Percentiles rank a stretch among this genome's conserved stretches.
phyloP scores from a whole-genome alignment of 192 early-diverging fungal species.

The Umbelopsis sp. region DNA sequence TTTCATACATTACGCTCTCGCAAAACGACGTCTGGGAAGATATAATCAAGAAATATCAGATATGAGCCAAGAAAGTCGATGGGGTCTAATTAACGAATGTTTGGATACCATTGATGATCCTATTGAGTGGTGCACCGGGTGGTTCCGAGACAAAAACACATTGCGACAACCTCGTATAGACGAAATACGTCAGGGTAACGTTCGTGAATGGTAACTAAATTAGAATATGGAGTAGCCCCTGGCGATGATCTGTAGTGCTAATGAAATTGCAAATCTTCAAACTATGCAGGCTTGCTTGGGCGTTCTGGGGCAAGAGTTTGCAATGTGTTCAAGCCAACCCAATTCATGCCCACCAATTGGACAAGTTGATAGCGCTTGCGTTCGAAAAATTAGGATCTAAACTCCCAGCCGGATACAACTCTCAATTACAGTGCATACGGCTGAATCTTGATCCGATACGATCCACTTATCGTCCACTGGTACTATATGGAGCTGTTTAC shows the following conservation, averaged over 20 bases:
- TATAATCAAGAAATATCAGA: conserved; percentile 6
- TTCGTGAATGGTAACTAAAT: conserved; percentile 1
- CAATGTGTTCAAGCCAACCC: conserved; percentile 36
- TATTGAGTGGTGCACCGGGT: neutral
- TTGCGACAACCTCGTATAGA: neutral
- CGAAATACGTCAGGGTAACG: neutral
- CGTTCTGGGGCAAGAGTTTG: conserved; percentile 47
- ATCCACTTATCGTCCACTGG: conserved; percentile 54
- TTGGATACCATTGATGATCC: neutral
- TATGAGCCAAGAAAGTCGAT: neutral
- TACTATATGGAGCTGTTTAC: conserved; percentile 50
- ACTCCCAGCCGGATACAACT: conserved; percentile 47
- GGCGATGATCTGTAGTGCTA: neutral
- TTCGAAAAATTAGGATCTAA: conserved; percentile 36
- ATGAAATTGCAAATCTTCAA: too few species aligned
- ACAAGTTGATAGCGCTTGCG: conserved; percentile 36
- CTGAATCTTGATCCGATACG: conserved; percentile 57
- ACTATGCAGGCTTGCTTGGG: conserved; percentile 52
- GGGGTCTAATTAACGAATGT: neutral
- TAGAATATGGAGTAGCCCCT: neutral
- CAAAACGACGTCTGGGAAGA: neutral
- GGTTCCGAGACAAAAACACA: neutral
- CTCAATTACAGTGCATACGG: conserved; percentile 51
- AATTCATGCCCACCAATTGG: conserved; percentile 41
- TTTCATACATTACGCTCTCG: neutral